Percentiles rank a stretch among this genome's conserved stretches.
Evolutionary conservation across 208 protist genomes (phyloP).

Genomic region (Trypanosoma conorhini): DNA sequence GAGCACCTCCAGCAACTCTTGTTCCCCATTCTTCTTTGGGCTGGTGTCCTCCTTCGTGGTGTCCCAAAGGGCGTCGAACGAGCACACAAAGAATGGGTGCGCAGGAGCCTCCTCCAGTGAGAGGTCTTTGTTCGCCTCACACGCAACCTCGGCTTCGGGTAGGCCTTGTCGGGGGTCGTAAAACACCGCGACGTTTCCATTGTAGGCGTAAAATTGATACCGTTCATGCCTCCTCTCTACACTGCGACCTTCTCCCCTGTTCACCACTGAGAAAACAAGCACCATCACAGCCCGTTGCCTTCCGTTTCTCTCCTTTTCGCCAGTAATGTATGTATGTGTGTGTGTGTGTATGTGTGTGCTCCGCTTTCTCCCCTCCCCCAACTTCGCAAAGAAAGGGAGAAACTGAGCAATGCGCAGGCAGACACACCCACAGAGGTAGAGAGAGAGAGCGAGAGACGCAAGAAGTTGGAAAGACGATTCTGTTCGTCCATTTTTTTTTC

Average conservation of each 20-base stretch:
- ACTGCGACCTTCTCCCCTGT: slow-evolving; percentile 3
- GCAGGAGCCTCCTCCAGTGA: slow-evolving; percentile 10
- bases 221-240: slow-evolving; percentile 16
- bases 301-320: neutral
- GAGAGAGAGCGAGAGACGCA: neutral
- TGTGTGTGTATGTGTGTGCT: neutral
- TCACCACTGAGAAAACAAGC: slow-evolving; percentile 25
- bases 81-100: slow-evolving; percentile 67
- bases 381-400: too few species aligned
- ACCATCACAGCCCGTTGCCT: slow-evolving; percentile 16
- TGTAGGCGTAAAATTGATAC: slow-evolving; percentile 19
- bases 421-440: neutral
- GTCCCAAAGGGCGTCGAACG: slow-evolving; percentile 62
- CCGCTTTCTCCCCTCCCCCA: neutral
- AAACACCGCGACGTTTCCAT: slow-evolving; percentile 24
- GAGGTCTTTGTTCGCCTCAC: neutral
- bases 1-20: slow-evolving; percentile 43
- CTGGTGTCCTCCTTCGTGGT: slow-evolving; percentile 32
- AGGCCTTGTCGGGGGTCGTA: slow-evolving; percentile 21
- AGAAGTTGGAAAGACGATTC: too few species aligned
- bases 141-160: slow-evolving; percentile 19
- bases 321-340: neutral
- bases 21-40: slow-evolving; percentile 7
- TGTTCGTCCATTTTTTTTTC: neutral
- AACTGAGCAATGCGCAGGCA: too few species aligned